Conservation (phyloP, 345 rosid species). For the Eutrema heterophyllum region DNA sequence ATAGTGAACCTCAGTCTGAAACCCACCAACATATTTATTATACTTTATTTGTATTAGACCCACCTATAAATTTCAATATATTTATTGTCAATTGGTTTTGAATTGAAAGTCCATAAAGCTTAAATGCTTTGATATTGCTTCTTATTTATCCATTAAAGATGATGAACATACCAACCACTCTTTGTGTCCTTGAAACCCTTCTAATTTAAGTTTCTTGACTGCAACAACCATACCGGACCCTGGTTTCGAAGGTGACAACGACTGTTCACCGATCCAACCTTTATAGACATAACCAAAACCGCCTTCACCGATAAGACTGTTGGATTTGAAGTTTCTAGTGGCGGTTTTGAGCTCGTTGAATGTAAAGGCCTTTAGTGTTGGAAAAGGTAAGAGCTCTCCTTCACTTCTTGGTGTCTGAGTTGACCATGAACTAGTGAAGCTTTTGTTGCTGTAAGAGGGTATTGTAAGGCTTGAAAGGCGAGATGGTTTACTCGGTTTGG, state of each 20-base stretch:
- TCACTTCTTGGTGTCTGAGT: conserved; percentile 63
- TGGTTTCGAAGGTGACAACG: conserved; percentile 66
- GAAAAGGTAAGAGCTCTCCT: conserved; percentile 77
- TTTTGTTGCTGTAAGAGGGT: conserved; percentile 50
- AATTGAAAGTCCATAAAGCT: not conserved
- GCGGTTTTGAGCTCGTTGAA: conserved; percentile 74
- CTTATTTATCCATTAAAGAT: not conserved
- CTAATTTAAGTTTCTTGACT: conserved; percentile 81
- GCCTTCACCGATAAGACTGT: conserved; percentile 87
- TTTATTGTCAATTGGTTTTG: not conserved
- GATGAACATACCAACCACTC: conserved; percentile 86
- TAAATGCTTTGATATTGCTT: not conserved
- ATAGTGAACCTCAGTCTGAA: conserved; percentile 78
- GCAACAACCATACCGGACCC: conserved; percentile 91
- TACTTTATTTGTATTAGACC: not conserved
- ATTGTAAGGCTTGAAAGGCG: conserved; percentile 56
- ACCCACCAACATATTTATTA: not conserved
- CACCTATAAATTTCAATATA: not conserved
- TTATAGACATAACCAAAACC: conserved; percentile 91
- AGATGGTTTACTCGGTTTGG: conserved; percentile 53
- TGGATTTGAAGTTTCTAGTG: conserved; percentile 82
- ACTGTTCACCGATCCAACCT: conserved; percentile 80
- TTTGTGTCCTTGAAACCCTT: conserved; percentile 95
- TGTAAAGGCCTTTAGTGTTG: conserved; percentile 69
- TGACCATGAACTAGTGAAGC: conserved; percentile 41